These are phyloP conservation scores for Ascochyta pisi DNA, from an alignment of 2,329 filamentous ascomycete species.

Conservation along the genomic window DNA sequence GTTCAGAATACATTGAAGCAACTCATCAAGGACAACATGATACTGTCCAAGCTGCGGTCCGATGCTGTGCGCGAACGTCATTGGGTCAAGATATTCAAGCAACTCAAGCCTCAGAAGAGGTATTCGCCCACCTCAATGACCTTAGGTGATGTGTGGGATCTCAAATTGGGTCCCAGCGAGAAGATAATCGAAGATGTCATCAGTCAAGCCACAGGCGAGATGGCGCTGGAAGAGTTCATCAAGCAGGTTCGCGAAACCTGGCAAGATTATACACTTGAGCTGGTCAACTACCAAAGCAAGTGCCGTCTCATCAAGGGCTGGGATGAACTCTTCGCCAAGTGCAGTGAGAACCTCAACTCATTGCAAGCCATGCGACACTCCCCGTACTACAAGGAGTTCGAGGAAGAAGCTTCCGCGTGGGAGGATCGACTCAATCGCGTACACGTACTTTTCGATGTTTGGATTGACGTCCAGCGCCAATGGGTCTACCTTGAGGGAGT, in stretches of 20 bases:
- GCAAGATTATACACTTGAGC: conserved; percentile 92
- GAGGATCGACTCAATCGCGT: conserved; percentile 98
- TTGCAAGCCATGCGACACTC: conserved; percentile 99
- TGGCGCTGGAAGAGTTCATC: conserved; percentile 97
- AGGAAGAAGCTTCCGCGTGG: conserved; percentile 95
- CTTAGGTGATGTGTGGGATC: conserved; percentile 97
- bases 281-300: conserved; percentile 98
- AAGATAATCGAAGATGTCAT: conserved; percentile 91
- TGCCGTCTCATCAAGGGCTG: conserved; percentile 96
- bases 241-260: conserved; percentile 96
- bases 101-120: conserved; percentile 87
- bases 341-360: conserved; percentile 96
- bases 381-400: conserved; percentile 98
- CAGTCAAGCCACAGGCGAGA: conserved; percentile 93
- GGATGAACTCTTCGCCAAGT: conserved; percentile 98
- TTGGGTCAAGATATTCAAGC: conserved; percentile 98
- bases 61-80: conserved; percentile 96
- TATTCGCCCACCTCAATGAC: conserved; percentile 96
- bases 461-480: conserved; percentile 99
- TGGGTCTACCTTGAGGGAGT: conserved; percentile 99
- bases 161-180: conserved; percentile 88
- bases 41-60: conserved; percentile 90
- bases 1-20: conserved; percentile 90
- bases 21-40: conserved; percentile 86
- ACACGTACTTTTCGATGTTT: conserved; percentile 97